Conservation (phyloP, 169 alveolate genomes). For the Cyclospora cayetanensis region DNA sequence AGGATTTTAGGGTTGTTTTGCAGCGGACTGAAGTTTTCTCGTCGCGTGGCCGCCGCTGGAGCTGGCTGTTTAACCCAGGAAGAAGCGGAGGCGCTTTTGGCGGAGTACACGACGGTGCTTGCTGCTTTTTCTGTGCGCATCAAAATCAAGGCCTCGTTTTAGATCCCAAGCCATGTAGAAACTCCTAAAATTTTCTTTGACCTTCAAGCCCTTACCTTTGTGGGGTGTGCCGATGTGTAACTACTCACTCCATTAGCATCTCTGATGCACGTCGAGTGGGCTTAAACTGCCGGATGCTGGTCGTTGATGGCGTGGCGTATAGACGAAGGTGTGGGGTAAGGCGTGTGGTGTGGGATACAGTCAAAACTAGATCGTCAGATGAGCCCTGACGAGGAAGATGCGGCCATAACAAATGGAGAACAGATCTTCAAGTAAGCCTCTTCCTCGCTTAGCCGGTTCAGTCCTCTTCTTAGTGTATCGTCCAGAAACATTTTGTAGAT, state of each 20-base stretch:
- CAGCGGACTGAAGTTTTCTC: neutral
- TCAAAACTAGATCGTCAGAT: neutral
- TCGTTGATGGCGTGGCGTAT: too few relatives aligned
- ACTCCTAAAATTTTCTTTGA: too few relatives aligned
- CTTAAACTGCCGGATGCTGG: too few relatives aligned
- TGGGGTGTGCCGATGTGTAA: too few relatives aligned
- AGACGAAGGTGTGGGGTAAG: slow-evolving; percentile 16
- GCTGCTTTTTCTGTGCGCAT: neutral
- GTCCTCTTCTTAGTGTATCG: neutral
- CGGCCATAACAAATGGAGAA: neutral
- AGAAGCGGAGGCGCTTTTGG: slow-evolving; percentile 6
- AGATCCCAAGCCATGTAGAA: too few relatives aligned
- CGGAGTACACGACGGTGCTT: neutral
- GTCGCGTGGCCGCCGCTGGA: slow-evolving; percentile 19
- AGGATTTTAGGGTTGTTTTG: too few relatives aligned
- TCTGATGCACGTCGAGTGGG: too few relatives aligned
- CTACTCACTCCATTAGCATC: too few relatives aligned
- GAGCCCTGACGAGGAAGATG: slow-evolving; percentile 9
- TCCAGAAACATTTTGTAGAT: too few relatives aligned
- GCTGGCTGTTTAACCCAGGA: neutral
- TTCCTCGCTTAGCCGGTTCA: neutral
- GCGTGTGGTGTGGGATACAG: neutral
- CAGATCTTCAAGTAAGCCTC: neutral
- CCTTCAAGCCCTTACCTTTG: too few relatives aligned
- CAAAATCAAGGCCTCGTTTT: too few relatives aligned